These are phyloP conservation scores for Annona cherimola DNA, from an alignment of 164 flowering plant species.

Conservation along the genomic window DNA sequence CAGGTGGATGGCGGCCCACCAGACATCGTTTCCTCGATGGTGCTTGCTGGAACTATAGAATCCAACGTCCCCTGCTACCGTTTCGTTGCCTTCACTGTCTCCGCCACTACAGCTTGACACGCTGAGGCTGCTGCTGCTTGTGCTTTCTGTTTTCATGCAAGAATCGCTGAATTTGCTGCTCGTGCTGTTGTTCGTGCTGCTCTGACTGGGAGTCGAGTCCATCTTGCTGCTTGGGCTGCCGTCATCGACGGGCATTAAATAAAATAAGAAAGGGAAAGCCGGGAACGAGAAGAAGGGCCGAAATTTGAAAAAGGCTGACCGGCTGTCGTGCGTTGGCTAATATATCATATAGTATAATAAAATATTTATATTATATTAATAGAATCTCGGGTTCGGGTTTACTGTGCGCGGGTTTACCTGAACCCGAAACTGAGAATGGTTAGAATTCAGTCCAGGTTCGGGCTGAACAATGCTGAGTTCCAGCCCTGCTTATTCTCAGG, in stretches of 20 bases:
- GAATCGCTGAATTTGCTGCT: neutral
- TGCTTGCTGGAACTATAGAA: constrained; percentile 42
- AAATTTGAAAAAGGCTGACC: no score
- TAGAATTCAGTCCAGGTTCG: no score
- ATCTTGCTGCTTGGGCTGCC: neutral
- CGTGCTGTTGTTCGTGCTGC: neutral
- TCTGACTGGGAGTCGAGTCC: neutral
- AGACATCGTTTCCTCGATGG: constrained; percentile 65
- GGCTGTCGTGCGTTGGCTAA: no score
- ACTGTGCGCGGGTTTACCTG: no score
- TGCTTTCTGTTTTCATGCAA: neutral
- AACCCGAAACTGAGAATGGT: no score
- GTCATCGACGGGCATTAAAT: neutral
- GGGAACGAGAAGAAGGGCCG: no score
- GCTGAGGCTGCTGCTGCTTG: neutral
- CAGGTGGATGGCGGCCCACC: constrained; percentile 72
- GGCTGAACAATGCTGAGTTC: no score
- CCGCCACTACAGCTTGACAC: neutral
- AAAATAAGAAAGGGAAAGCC: no score
- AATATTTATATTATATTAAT: no score
- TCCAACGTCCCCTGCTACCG: neutral
- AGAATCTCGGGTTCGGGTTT: no score
- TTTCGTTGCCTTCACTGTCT: neutral
- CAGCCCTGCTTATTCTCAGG: no score
- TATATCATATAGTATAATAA: no score